Evolutionary conservation across 495 filamentous ascomycete species (phyloP), one percentile per base, ranked within the genome.

Genomic region (Diplogelasinospora grovesii): DNA sequence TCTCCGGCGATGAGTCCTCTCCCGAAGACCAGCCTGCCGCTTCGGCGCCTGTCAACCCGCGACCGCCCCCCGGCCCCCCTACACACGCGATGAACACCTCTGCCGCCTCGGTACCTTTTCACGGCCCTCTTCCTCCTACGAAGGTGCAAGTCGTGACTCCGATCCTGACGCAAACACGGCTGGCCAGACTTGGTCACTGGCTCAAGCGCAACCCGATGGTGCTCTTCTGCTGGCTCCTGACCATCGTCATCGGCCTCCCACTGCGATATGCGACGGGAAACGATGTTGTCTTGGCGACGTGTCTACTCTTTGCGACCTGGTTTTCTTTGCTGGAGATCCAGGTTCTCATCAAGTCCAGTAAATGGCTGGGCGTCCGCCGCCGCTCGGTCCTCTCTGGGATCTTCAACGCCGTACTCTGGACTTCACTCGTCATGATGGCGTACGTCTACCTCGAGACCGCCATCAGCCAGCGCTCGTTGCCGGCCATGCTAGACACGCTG

Each of bases 361-460:
- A 56, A 4, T 19, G 9, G 19, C 48, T 45, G 1, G 29, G 36
- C 4, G 45, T 48, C 0, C 55, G 51, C 24, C 14, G 54, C 1
- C 50, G 56, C 21, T 60, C 57, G 4, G 23, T 49, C 2, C 29
- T 68, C 4, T 51, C 59, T 4, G 61, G 64, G 20, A 36, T 66
- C 16, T 39, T 55, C 21, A 73, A 73, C 28, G 50, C 69, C 0
- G 61, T 73, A 1, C 35, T 73, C 2, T 49, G 63, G 36, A 71
- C 64, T 4, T 66, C 65, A 27, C 63, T 61, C 13, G 39, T 52
- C 8, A 63, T 64, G 34, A 64, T 60, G 13, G 55, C 52, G 10
- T 71, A 69, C 49, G 41, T 61, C 36, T 57, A 60, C 38, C 27
- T 53, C 47, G 68, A 70, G 30, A 41, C 46, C 15, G 36, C 51